These are phyloP conservation scores for Hypoxylon rickii DNA, from an alignment of 495 filamentous ascomycete genomes.

Conservation along the genomic window DNA sequence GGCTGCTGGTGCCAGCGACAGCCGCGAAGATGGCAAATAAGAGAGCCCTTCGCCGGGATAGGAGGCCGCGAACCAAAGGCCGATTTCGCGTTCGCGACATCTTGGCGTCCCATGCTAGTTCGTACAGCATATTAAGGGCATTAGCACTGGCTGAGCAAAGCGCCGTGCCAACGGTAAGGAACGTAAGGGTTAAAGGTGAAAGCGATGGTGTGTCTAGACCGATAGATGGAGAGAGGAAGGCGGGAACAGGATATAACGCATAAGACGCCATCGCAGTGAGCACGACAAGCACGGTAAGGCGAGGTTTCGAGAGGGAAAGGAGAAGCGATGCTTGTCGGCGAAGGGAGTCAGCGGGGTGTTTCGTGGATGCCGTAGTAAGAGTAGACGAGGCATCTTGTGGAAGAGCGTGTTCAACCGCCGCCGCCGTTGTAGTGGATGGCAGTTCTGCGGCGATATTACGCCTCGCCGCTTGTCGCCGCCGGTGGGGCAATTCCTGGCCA, in stretches of 20 bases:
- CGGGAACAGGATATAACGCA: conserved; percentile 86
- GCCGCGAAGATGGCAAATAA: conserved; percentile 78
- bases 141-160: conserved; percentile 87
- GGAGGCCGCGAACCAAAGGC: conserved; percentile 81
- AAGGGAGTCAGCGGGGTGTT: conserved; percentile 68
- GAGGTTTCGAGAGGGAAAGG: conserved; percentile 91
- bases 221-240: conserved; percentile 70
- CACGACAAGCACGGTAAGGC: conserved; percentile 88
- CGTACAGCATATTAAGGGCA: conserved; percentile 95
- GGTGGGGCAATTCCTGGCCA: conserved; percentile 44
- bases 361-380: conserved; percentile 72
- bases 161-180: conserved; percentile 87
- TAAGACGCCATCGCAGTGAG: conserved; percentile 92
- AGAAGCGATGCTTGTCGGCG: conserved; percentile 79
- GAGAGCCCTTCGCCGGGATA: conserved; percentile 74
- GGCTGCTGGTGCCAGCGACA: conserved; percentile 62
- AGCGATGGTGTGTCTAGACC: conserved; percentile 76
- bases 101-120: conserved; percentile 84
- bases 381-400: conserved; percentile 84
- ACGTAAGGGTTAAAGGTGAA: conserved; percentile 85
- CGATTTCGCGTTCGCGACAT: conserved; percentile 92
- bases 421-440: conserved; percentile 1
- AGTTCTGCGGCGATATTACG: conserved; percentile 27
- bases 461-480: conserved; percentile 45
- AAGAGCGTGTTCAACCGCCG: conserved; percentile 42